These are phyloP conservation scores for Stagonosporopsis cucurbitacearum DNA, from an alignment of 2,329 filamentous ascomycete genomes.

Conservation along the genomic window DNA sequence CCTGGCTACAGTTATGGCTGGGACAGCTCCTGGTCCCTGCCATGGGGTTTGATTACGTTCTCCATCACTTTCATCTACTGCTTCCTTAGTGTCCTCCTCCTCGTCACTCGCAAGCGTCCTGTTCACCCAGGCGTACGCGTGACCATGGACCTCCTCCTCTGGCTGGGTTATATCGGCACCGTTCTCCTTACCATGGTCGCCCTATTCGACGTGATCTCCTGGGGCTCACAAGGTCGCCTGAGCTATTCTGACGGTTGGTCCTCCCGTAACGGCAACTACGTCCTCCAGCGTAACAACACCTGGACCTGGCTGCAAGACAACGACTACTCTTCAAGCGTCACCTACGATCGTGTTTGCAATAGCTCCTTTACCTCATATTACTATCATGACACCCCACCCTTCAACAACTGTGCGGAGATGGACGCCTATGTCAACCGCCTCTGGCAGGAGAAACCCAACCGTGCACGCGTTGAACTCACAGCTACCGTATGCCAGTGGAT, in stretches of 20 bases:
- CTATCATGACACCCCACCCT: constrained; percentile 12
- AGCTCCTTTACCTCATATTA: background rate
- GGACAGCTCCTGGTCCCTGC: constrained; percentile 23
- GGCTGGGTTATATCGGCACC: constrained; percentile 42
- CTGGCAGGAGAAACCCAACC: constrained; percentile 33
- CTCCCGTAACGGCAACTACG: constrained; percentile 30
- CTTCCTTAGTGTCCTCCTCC: constrained; percentile 31
- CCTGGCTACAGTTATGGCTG: constrained; percentile 19
- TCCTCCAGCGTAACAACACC: constrained; percentile 35
- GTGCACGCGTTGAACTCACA: constrained; percentile 28
- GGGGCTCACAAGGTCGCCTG: constrained; percentile 31
- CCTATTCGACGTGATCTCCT: constrained; percentile 21
- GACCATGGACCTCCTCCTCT: constrained; percentile 46
- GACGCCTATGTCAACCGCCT: constrained; percentile 42
- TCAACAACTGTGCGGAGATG: constrained; percentile 35
- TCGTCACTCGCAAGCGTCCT: constrained; percentile 35
- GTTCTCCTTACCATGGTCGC: constrained; percentile 33
- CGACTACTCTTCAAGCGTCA: constrained; percentile 17
- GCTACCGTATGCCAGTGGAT: constrained; percentile 43
- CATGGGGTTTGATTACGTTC: constrained; percentile 41
- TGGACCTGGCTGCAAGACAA: constrained; percentile 36
- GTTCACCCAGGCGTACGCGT: constrained; percentile 46
- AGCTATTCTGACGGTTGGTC: constrained; percentile 1
- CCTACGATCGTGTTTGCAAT: constrained; percentile 25
- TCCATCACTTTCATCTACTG: constrained; percentile 41